Evolutionary conservation across 805 yeast species (phyloP).

Genomic region (Saccharomyces jurei): DNA sequence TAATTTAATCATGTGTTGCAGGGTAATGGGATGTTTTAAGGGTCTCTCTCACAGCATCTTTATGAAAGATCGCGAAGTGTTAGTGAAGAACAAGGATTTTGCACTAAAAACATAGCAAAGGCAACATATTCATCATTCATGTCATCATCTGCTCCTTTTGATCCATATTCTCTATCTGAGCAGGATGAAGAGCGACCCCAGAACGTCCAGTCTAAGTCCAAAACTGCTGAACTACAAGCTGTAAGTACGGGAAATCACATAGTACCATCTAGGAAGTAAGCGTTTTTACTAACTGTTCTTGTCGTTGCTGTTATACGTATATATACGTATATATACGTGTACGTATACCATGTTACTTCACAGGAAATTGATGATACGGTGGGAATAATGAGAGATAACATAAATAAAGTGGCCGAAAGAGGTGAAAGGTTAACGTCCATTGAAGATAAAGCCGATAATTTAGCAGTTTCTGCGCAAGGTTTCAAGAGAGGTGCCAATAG

Average conservation of each 20-base stretch:
- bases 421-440: slow-evolving; percentile 88
- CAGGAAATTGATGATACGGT: slow-evolving; percentile 92
- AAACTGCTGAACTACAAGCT: slow-evolving; percentile 77
- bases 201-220: slow-evolving; percentile 29
- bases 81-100: background rate
- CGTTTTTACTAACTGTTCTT: background rate
- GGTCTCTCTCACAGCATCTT: background rate
- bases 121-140: slow-evolving; percentile 25
- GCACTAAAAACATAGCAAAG: background rate
- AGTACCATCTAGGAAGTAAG: background rate
- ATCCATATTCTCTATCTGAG: slow-evolving; percentile 68
- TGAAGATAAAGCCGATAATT: slow-evolving; percentile 84
- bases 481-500: slow-evolving; percentile 94
- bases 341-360: background rate
- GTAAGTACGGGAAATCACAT: slow-evolving; percentile 35
- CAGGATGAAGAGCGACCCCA: slow-evolving; percentile 32
- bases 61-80: background rate
- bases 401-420: slow-evolving; percentile 84
- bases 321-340: background rate
- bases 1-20: background rate
- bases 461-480: slow-evolving; percentile 85
- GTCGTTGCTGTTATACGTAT: no score
- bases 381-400: slow-evolving; percentile 95
- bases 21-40: background rate
- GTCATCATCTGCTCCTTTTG: slow-evolving; percentile 76